phyloP scores from a whole-genome alignment of 202 grass and related monocot genomes.

The Miscanthus sacchariflorus region DNA sequence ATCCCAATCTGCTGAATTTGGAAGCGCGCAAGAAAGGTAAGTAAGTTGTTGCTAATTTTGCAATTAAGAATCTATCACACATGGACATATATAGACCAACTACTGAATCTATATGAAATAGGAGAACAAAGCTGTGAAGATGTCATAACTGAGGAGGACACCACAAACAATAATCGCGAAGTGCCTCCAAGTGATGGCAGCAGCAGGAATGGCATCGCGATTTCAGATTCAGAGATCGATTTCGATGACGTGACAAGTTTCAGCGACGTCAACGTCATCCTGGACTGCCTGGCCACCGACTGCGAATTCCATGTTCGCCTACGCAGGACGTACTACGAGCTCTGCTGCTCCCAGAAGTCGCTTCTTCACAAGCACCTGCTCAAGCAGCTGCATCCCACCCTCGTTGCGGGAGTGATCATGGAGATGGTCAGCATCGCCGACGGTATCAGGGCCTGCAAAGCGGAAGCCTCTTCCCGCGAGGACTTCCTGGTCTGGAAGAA shows the following conservation, averaged over 20 bases:
- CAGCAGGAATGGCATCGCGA: slow-evolving; percentile 19
- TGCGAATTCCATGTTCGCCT: slow-evolving; percentile 17
- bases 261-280: slow-evolving; percentile 29
- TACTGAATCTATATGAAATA: slow-evolving; percentile 5
- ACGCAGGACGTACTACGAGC: slow-evolving; percentile 50
- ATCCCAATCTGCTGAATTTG: slow-evolving; percentile 19
- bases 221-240: slow-evolving; percentile 31
- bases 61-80: background rate
- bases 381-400: slow-evolving; percentile 31
- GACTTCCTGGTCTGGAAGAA: slow-evolving; percentile 51
- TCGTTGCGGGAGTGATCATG: slow-evolving; percentile 50
- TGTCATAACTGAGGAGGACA: slow-evolving; percentile 20
- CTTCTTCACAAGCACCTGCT: slow-evolving; percentile 55
- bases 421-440: slow-evolving; percentile 49
- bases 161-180: background rate
- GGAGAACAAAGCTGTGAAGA: slow-evolving; percentile 8
- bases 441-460: slow-evolving; percentile 48
- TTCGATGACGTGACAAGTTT: slow-evolving; percentile 37
- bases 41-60: slow-evolving; percentile 32
- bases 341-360: slow-evolving; percentile 43
- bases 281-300: slow-evolving; percentile 42
- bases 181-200: slow-evolving; percentile 6
- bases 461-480: background rate
- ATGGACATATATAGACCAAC: slow-evolving; percentile 1
- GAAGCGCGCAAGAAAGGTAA: slow-evolving; percentile 17